Evolutionary conservation across 2,329 filamentous ascomycete genomes (phyloP).

Genomic region (Colletotrichum paranaense): DNA sequence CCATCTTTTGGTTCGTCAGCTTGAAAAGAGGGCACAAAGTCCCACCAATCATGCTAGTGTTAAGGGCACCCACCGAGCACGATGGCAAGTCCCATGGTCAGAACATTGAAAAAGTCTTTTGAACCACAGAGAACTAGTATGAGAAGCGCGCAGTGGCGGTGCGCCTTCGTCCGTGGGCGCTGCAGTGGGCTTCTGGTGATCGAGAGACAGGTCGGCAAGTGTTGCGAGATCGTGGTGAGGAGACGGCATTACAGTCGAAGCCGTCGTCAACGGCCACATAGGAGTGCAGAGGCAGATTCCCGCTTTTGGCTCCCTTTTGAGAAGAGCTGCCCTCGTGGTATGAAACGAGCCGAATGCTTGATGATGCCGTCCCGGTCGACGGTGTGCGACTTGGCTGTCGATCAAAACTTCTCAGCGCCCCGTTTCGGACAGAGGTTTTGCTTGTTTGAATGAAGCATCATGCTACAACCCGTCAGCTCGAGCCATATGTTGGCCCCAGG

Average conservation of each 20-base stretch:
- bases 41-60: constrained; percentile 21
- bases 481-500: constrained; percentile 4
- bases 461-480: constrained; percentile 7
- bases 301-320: neutral
- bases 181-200: neutral
- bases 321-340: neutral
- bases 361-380: constrained; percentile 17
- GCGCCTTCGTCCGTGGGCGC: constrained; percentile 1
- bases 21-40: neutral
- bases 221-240: neutral
- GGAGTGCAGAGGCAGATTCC: neutral
- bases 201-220: constrained; percentile 15
- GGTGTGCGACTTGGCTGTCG: neutral
- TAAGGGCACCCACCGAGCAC: neutral
- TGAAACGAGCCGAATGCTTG: constrained; percentile 1
- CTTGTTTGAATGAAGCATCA: constrained; percentile 22
- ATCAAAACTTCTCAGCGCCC: neutral
- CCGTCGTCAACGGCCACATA: neutral
- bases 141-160: neutral
- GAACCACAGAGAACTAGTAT: neutral
- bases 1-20: constrained; percentile 20
- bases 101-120: constrained; percentile 1
- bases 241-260: neutral
- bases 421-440: constrained; percentile 1
- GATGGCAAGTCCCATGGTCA: constrained; percentile 6